phyloP scores from a whole-genome alignment of 805 yeast genomes.

The Wickerhamiella brachini region DNA sequence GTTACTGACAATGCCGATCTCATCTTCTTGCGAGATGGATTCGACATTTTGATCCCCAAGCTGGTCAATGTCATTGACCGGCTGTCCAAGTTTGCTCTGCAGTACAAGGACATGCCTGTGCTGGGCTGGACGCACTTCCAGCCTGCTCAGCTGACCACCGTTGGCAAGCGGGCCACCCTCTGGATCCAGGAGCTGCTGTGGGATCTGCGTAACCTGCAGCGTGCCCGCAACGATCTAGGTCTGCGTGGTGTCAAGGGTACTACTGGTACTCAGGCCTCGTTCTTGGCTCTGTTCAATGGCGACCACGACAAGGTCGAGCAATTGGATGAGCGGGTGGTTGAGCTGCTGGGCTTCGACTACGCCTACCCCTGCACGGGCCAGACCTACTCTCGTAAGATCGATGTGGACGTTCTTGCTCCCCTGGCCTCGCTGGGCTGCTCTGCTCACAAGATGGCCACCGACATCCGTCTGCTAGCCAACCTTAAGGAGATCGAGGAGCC shows the following conservation, averaged over 20 bases:
- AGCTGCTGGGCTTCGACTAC: conserved; percentile 81
- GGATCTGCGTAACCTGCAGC: conserved; percentile 90
- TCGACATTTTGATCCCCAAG: conserved; percentile 85
- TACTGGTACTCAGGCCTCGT: conserved; percentile 97
- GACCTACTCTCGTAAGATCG: conserved; percentile 97
- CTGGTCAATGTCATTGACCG: conserved; percentile 91
- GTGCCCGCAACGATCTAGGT: conserved; percentile 94
- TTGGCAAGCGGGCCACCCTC: conserved; percentile 93
- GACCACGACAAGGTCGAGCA: conserved; percentile 93
- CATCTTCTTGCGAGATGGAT: conserved; percentile 90
- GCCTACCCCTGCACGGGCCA: conserved; percentile 98
- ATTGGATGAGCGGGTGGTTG: conserved; percentile 82
- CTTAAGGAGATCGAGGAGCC: conserved; percentile 97
- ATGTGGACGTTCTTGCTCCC: conserved; percentile 85
- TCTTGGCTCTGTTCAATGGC: conserved; percentile 88
- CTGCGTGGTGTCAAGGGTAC: conserved; percentile 98
- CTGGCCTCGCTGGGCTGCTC: conserved; percentile 90
- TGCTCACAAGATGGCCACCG: conserved; percentile 96
- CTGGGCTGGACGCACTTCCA: conserved; percentile 99
- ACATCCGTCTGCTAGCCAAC: conserved; percentile 87
- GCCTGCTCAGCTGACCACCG: conserved; percentile 97
- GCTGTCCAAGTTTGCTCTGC: conserved; percentile 72
- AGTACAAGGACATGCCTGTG: conserved; percentile 90
- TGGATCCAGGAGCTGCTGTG: conserved; percentile 97
- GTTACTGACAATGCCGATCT: conserved; percentile 98